Evolutionary conservation across 495 filamentous ascomycete species (phyloP).

Genomic region (Staphylotrichum longicolle): DNA sequence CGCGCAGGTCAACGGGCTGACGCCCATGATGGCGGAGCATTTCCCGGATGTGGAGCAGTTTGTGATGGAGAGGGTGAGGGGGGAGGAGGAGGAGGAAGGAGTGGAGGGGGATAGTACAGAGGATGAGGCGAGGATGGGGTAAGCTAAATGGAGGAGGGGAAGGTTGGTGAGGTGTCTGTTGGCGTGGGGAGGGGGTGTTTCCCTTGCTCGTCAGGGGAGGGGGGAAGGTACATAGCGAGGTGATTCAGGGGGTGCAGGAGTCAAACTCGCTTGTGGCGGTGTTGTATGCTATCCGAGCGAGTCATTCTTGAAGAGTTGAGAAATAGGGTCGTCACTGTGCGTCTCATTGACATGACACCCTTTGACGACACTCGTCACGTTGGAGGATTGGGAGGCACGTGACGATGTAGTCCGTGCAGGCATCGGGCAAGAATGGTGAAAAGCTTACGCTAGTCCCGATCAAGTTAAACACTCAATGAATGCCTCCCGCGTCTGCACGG

Average conservation of each 20-base stretch:
- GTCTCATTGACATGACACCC: too few species aligned
- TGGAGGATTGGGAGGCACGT: too few species aligned
- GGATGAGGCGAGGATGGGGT: background rate
- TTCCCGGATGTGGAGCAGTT: conserved; percentile 55
- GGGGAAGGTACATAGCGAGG: conserved; percentile 1
- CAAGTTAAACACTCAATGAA: too few species aligned
- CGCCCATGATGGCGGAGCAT: conserved; percentile 64
- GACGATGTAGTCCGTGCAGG: too few species aligned
- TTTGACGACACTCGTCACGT: too few species aligned
- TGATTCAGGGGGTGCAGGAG: background rate
- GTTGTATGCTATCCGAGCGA: background rate
- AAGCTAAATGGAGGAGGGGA: background rate
- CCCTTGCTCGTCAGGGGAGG: background rate
- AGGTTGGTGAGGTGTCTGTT: background rate
- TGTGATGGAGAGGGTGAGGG: conserved; percentile 48
- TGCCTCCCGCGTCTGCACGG: conserved; percentile 4
- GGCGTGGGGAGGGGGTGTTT: background rate
- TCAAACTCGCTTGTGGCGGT: background rate
- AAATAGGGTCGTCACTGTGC: too few species aligned
- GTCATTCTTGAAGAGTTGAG: background rate
- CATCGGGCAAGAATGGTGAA: too few species aligned
- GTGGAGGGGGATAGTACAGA: conserved; percentile 33
- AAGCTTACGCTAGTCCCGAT: too few species aligned
- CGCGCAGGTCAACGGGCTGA: conserved; percentile 53
- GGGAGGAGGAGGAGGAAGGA: conserved; percentile 36